These are phyloP conservation scores for Balamuthia mandrillaris DNA, from an alignment of 208 protist genomes.

Conservation along the genomic window DNA sequence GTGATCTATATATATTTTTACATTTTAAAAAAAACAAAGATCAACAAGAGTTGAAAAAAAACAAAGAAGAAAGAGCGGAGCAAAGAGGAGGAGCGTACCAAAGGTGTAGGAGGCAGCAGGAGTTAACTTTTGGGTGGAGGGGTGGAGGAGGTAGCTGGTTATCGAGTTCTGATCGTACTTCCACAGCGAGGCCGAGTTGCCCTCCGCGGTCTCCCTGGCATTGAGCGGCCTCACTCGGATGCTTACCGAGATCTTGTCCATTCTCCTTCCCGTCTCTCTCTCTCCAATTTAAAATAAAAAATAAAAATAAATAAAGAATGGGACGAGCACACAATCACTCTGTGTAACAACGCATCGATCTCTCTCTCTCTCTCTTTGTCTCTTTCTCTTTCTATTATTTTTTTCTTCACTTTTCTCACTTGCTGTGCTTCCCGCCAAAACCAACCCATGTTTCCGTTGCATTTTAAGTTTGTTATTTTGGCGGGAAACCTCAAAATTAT, in stretches of 20 bases:
- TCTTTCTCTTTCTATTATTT: too few relatives aligned
- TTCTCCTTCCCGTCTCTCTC: neutral
- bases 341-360: too few relatives aligned
- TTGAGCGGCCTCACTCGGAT: slow-evolving; percentile 31
- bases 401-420: too few relatives aligned
- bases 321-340: too few relatives aligned
- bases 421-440: too few relatives aligned
- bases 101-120: slow-evolving; percentile 30
- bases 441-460: too few relatives aligned
- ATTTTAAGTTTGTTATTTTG: too few relatives aligned
- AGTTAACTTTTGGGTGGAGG: neutral
- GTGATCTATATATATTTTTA: neutral
- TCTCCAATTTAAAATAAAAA: too few relatives aligned
- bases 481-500: too few relatives aligned
- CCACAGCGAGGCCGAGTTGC: neutral
- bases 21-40: neutral
- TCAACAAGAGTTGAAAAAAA: neutral
- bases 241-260: slow-evolving; percentile 38
- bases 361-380: too few relatives aligned
- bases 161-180: slow-evolving; percentile 15
- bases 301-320: too few relatives aligned
- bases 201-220: neutral
- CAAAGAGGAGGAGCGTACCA: neutral
- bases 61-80: neutral
- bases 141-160: neutral